Conservation (phyloP, 371 early-diverging fungal genomes). For the Dichotomocladium elegans region DNA sequence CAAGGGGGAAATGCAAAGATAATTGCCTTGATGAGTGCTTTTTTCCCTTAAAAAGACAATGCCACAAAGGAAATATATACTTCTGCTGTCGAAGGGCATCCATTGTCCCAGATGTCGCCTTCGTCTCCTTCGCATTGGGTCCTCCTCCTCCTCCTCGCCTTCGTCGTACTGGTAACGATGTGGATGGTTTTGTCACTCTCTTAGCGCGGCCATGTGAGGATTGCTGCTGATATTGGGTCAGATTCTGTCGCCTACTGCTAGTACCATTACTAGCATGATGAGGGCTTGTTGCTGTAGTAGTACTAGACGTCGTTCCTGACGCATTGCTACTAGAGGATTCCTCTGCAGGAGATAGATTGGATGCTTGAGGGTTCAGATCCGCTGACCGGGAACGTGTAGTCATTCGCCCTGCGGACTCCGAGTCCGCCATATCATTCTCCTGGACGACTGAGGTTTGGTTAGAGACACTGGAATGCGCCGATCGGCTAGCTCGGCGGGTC, state of each 20-base stretch:
- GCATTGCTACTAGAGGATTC: neutral
- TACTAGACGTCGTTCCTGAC: neutral
- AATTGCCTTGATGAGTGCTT: neutral
- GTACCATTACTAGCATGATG: no score
- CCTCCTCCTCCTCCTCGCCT: conserved; percentile 4
- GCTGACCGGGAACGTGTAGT: conserved; percentile 14
- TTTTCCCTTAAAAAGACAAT: neutral
- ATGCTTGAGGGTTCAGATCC: conserved; percentile 6
- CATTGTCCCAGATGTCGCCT: conserved; percentile 4
- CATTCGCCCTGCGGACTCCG: conserved; percentile 3
- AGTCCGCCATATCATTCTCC: neutral
- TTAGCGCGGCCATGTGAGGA: neutral
- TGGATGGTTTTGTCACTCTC: conserved; percentile 7
- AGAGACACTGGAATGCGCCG: conserved; percentile 9
- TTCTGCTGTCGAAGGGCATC: conserved; percentile 4
- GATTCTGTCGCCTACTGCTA: no score
- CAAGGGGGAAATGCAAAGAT: no score
- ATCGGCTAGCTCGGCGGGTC: conserved; percentile 15
- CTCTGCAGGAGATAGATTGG: conserved; percentile 8
- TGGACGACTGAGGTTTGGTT: neutral
- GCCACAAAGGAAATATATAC: neutral
- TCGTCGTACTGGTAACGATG: neutral
- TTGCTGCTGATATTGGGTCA: neutral
- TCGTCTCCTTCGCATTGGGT: neutral
- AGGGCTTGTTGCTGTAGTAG: conserved; percentile 4